A percentile compares a stretch with the other conserved stretches of the same genome.
These are phyloP conservation scores for Agroathelia rolfsii DNA, from an alignment of 1,284 basidiomycete species.

Conservation along the genomic window DNA sequence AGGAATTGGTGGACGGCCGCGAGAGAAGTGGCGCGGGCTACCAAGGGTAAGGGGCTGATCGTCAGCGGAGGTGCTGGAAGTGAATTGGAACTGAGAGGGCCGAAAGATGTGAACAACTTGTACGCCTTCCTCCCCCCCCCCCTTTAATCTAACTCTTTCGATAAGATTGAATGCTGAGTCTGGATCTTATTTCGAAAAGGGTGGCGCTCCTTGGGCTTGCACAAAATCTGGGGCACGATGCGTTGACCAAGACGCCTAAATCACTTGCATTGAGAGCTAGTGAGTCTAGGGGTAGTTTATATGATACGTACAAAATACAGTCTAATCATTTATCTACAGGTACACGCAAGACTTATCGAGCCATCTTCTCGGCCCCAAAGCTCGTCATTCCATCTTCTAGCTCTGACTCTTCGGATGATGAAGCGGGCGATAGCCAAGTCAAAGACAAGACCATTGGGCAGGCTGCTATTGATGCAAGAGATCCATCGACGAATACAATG, in stretches of 20 bases:
- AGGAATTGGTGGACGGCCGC: constrained; percentile 78
- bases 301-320: background rate
- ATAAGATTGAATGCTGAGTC: background rate
- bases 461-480: no score
- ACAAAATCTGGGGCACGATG: constrained; percentile 55
- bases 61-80: constrained; percentile 53
- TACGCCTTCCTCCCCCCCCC: constrained; percentile 28
- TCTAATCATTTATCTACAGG: constrained; percentile 16
- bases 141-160: background rate
- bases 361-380: constrained; percentile 61
- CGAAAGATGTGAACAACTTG: constrained; percentile 67
- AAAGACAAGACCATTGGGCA: no score
- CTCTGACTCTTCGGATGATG: no score
- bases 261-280: constrained; percentile 64
- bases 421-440: no score
- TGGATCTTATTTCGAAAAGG: constrained; percentile 23
- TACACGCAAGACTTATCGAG: constrained; percentile 53
- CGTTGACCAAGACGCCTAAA: constrained; percentile 50
- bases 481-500: no score
- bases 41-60: constrained; percentile 66
- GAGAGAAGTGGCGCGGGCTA: constrained; percentile 62
- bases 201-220: constrained; percentile 56
- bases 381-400: constrained; percentile 55
- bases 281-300: no score
- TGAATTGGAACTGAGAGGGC: constrained; percentile 53